Evolutionary conservation across 208 protist species (phyloP).

Genomic region (Trypanosoma avium): DNA sequence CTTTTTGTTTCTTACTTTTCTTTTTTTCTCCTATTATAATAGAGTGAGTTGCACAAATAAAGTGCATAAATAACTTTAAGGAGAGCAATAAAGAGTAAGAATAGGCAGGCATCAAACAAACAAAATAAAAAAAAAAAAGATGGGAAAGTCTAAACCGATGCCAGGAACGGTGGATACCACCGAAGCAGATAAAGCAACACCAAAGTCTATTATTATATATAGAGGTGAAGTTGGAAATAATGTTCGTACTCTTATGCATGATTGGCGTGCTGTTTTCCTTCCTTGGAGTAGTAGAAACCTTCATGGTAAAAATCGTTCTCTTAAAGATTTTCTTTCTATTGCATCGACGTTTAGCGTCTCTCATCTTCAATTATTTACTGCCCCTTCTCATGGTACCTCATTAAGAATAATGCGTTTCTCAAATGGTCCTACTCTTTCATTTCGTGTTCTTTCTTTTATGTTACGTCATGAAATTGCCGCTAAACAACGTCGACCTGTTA

Average conservation of each 20-base stretch:
- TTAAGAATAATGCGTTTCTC: slow-evolving; percentile 91
- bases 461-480: slow-evolving; percentile 79
- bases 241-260: slow-evolving; percentile 87
- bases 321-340: slow-evolving; percentile 87
- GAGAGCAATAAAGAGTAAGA: not conserved
- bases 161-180: slow-evolving; percentile 83
- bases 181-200: slow-evolving; percentile 83
- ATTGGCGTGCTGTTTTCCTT: slow-evolving; percentile 90
- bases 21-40: slow-evolving; percentile 7
- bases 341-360: slow-evolving; percentile 80
- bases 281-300: slow-evolving; percentile 90
- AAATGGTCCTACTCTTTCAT: slow-evolving; percentile 88
- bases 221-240: slow-evolving; percentile 77
- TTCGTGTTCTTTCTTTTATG: slow-evolving; percentile 89
- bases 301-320: slow-evolving; percentile 85
- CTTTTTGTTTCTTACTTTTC: slow-evolving; percentile 18
- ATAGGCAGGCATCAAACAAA: slow-evolving; percentile 1
- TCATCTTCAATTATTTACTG: slow-evolving; percentile 88
- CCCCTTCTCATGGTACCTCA: slow-evolving; percentile 76
- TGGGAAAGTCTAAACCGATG: slow-evolving; percentile 39
- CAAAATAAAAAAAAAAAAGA: not conserved
- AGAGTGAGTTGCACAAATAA: not conserved
- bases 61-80: not conserved
- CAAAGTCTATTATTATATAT: slow-evolving; percentile 92
- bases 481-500: slow-evolving; percentile 64